Conservation (phyloP, 2,329 filamentous ascomycete genomes). For the Septoria petroselini region DNA sequence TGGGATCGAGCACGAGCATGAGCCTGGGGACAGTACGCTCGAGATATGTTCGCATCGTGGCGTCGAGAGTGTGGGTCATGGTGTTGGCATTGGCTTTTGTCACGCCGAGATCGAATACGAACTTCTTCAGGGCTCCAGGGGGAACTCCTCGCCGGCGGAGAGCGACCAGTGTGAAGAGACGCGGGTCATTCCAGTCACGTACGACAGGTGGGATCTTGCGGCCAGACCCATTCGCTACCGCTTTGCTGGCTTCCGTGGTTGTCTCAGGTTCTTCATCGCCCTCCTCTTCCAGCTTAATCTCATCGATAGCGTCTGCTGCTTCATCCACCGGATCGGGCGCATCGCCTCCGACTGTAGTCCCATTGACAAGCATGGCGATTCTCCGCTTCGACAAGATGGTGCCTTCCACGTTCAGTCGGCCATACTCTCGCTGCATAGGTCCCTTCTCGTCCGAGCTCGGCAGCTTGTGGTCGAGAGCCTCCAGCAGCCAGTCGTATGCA, state of each 20-base stretch:
- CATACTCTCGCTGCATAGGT: slow-evolving; percentile 87
- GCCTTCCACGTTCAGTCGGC: slow-evolving; percentile 73
- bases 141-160: slow-evolving; percentile 82
- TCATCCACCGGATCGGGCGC: slow-evolving; percentile 28
- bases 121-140: slow-evolving; percentile 81
- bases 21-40: slow-evolving; percentile 83
- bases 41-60: slow-evolving; percentile 78
- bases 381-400: slow-evolving; percentile 86
- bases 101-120: slow-evolving; percentile 87
- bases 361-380: slow-evolving; percentile 74
- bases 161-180: slow-evolving; percentile 81
- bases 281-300: slow-evolving; percentile 45
- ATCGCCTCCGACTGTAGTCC: slow-evolving; percentile 43
- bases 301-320: slow-evolving; percentile 36
- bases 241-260: slow-evolving; percentile 28
- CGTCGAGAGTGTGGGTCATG: slow-evolving; percentile 77
- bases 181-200: slow-evolving; percentile 84
- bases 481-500: slow-evolving; percentile 88
- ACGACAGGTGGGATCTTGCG: slow-evolving; percentile 56
- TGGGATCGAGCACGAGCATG: slow-evolving; percentile 83
- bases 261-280: slow-evolving; percentile 38
- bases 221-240: slow-evolving; percentile 23
- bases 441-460: slow-evolving; percentile 53
- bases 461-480: slow-evolving; percentile 75
- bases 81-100: slow-evolving; percentile 79